phyloP scores from a whole-genome alignment of 192 early-diverging fungal genomes.

The Mortierella alpina region DNA sequence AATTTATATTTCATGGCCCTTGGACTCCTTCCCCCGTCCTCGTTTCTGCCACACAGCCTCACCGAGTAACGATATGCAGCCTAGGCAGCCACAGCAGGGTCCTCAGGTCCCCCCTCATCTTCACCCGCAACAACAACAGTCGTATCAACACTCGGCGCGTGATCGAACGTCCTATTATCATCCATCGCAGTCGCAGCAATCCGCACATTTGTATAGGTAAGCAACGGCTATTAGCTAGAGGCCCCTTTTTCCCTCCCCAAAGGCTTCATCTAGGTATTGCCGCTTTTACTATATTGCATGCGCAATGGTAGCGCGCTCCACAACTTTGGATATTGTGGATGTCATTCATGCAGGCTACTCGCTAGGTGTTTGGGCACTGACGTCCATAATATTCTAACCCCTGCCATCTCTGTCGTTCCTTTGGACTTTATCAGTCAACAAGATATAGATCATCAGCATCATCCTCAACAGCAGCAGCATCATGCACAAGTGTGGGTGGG shows the following conservation, averaged over 20 bases:
- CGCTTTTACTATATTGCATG: no score
- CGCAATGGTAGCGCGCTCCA: no score
- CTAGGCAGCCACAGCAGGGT: constrained; percentile 12
- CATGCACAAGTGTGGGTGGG: constrained; percentile 15
- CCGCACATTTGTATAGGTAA: constrained; percentile 25
- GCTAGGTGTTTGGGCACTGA: no score
- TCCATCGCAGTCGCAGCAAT: constrained; percentile 8
- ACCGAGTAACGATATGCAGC: constrained; percentile 28
- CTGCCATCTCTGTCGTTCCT: background rate
- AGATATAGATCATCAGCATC: constrained; percentile 13
- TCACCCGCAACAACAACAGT: constrained; percentile 3
- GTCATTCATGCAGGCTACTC: background rate
- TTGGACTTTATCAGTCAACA: background rate
- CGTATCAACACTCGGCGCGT: constrained; percentile 20
- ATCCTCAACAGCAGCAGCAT: constrained; percentile 17
- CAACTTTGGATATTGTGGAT: background rate
- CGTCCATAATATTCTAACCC: no score
- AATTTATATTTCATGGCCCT: background rate
- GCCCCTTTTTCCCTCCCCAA: background rate
- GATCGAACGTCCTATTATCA: constrained; percentile 29
- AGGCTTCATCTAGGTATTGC: no score
- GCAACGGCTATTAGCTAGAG: background rate
- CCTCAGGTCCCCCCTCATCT: constrained; percentile 2
- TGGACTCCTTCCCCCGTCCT: background rate
- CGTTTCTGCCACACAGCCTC: background rate